Evolutionary conservation across 1,139 yeast species (phyloP), one percentile per base, ranked within the genome.

Genomic region (Geotrichum australiense): DNA sequence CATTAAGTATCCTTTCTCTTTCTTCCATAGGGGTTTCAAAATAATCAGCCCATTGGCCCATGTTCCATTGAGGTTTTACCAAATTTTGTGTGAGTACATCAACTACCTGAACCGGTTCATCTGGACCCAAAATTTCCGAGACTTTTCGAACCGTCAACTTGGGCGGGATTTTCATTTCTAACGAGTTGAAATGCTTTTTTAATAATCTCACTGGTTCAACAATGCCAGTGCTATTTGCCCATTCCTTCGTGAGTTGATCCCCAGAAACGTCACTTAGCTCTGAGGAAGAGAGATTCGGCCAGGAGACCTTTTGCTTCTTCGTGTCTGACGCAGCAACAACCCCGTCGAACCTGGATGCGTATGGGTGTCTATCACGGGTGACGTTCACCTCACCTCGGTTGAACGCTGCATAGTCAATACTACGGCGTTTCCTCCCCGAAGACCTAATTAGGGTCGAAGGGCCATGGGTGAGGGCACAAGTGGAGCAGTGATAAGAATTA

Each of bases 51-150:
- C 96, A 87, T 48, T 68, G 69, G 1, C 71, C 71, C 68, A 86
- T 63, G 24, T 73, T 70, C 96, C 96, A 87, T 4, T 74, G 73
- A 25, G 66, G 64, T 7, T 39, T 30, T 11, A 65, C 54, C 12
- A 59, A 59, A 46, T 80, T 82, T 53, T 87, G 96, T 0, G 94
- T 80, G 15, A 84, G 70, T 4, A 86, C 95, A 56, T 87, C 95
- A 93, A 85, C 84, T 1, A 87, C 96, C 47, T 86, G 94, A 1
- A 87, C 72, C 0, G 74, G 72, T 2, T 67, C 63, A 31, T 79
- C 82, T 1, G 63, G 71, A 0, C 95, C 96, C 18, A 85, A 72
- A 21, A 68, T 58, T 3, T 71, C 70, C 0, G 83, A 69, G 1
- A 86, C 72, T 45, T 74, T 67, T 39, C 74, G 72, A 5, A 84